phyloP scores from a whole-genome alignment of 768 basidiomycete genomes.

The Cystobasidium tubakii region DNA sequence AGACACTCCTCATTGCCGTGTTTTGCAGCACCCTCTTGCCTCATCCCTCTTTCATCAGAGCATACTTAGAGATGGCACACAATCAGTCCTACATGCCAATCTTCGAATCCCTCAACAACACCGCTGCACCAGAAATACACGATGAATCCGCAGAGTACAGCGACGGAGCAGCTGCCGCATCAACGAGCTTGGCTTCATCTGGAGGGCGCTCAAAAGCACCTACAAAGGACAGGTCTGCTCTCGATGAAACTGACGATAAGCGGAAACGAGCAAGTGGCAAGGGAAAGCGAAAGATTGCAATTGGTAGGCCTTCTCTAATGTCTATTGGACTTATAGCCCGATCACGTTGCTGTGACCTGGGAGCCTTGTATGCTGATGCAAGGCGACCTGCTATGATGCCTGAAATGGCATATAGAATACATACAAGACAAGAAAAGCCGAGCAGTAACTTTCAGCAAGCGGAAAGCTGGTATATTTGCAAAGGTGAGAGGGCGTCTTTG shows the following conservation, averaged over 20 bases:
- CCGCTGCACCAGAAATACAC: not conserved
- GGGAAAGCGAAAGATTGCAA: slow-evolving; percentile 32
- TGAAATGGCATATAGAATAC: slow-evolving; percentile 1
- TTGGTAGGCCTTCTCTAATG: slow-evolving; percentile 17
- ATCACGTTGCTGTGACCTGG: too few relatives aligned
- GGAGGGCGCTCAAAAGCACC: not conserved
- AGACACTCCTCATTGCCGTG: too few relatives aligned
- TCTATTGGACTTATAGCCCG: too few relatives aligned
- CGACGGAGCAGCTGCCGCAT: not conserved
- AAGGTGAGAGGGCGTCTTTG: slow-evolving; percentile 6
- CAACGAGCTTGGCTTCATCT: not conserved
- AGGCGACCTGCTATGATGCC: not conserved
- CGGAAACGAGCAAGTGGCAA: slow-evolving; percentile 7
- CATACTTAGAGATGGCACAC: too few relatives aligned
- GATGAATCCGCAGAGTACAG: not conserved
- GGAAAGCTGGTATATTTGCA: slow-evolving; percentile 29
- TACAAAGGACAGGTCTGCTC: not conserved
- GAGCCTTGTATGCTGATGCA: not conserved
- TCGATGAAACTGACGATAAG: not conserved
- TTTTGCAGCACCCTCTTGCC: too few relatives aligned
- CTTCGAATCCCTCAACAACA: not conserved
- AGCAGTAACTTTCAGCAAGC: slow-evolving; percentile 33
- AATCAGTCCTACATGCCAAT: not conserved
- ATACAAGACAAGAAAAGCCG: slow-evolving; percentile 11
- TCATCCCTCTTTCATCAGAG: too few relatives aligned